A percentile compares a stretch with the other conserved stretches of the same genome.
These are phyloP conservation scores for Aspergillus sp. DNA, from an alignment of 2,329 filamentous ascomycete genomes.

Conservation along the genomic window DNA sequence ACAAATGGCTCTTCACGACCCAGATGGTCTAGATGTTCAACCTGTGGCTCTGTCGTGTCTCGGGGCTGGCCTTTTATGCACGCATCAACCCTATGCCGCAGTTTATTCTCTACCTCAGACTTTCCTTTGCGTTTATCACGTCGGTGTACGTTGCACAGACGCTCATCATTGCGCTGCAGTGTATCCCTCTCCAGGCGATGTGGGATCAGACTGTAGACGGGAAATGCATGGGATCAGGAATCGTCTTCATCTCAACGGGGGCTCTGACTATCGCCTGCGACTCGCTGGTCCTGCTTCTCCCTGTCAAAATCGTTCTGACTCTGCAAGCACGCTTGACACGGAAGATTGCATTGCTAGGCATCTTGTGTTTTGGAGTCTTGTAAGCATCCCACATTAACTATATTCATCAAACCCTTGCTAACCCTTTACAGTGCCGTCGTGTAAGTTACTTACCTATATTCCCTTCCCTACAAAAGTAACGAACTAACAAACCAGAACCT, in stretches of 20 bases:
- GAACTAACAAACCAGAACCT: slow-evolving; percentile 9
- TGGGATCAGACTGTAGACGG: slow-evolving; percentile 10
- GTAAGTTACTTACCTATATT: not conserved
- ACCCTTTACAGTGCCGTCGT: slow-evolving; percentile 6
- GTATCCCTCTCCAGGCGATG: slow-evolving; percentile 19
- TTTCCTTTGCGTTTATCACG: slow-evolving; percentile 18
- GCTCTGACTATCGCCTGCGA: slow-evolving; percentile 20
- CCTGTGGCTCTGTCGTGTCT: slow-evolving; percentile 20
- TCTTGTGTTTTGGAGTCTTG: slow-evolving; percentile 20
- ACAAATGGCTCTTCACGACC: slow-evolving; percentile 21
- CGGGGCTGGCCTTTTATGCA: slow-evolving; percentile 20
- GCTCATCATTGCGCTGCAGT: slow-evolving; percentile 21
- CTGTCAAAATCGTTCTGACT: slow-evolving; percentile 17
- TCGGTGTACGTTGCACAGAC: slow-evolving; percentile 18
- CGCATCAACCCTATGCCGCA: slow-evolving; percentile 21
- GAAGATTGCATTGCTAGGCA: slow-evolving; percentile 10
- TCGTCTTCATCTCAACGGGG: slow-evolving; percentile 16
- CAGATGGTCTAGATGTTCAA: slow-evolving; percentile 21
- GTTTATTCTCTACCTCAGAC: slow-evolving; percentile 5
- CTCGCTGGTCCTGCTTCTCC: slow-evolving; percentile 18
- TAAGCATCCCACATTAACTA: not conserved
- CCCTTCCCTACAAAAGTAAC: not conserved
- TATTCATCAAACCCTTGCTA: not conserved
- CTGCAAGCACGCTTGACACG: slow-evolving; percentile 15
- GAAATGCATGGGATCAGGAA: slow-evolving; percentile 15